These are phyloP conservation scores for Roridomyces roridus DNA, from an alignment of 768 basidiomycete species.

Conservation along the genomic window DNA sequence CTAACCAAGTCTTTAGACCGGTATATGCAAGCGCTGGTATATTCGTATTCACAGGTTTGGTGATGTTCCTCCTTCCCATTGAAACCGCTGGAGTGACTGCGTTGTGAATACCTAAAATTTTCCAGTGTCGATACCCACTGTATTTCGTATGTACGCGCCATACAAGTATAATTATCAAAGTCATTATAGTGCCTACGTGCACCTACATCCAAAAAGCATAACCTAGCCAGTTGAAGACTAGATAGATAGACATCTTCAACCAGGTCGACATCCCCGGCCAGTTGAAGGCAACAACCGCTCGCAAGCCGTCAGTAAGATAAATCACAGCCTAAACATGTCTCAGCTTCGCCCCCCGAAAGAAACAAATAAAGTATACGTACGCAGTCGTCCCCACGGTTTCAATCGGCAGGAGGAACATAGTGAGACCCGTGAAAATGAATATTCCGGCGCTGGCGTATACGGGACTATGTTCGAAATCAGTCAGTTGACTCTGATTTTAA, in stretches of 20 bases:
- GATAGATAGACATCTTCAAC: too few relatives aligned
- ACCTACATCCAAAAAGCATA: too few relatives aligned
- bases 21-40: conserved; percentile 24
- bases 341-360: neutral
- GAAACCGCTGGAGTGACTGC: conserved; percentile 23
- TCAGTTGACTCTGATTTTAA: neutral
- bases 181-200: too few relatives aligned
- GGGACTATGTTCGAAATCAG: conserved; percentile 8
- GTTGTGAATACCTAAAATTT: too few relatives aligned
- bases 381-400: conserved; percentile 24
- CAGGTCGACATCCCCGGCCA: too few relatives aligned
- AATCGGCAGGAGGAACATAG: conserved; percentile 18
- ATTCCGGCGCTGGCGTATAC: conserved; percentile 24
- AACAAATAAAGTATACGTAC: neutral
- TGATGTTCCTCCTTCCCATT: conserved; percentile 18
- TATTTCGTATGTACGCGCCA: too few relatives aligned
- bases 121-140: too few relatives aligned
- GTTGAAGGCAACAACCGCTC: too few relatives aligned
- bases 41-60: conserved; percentile 21
- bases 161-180: too few relatives aligned
- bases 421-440: conserved; percentile 21
- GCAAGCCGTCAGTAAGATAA: too few relatives aligned
- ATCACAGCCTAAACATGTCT: conserved; percentile 9
- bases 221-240: too few relatives aligned
- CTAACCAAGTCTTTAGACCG: conserved; percentile 6